phyloP scores from a whole-genome alignment of 2,329 filamentous ascomycete genomes.

The Xylaria hypoxylon region DNA sequence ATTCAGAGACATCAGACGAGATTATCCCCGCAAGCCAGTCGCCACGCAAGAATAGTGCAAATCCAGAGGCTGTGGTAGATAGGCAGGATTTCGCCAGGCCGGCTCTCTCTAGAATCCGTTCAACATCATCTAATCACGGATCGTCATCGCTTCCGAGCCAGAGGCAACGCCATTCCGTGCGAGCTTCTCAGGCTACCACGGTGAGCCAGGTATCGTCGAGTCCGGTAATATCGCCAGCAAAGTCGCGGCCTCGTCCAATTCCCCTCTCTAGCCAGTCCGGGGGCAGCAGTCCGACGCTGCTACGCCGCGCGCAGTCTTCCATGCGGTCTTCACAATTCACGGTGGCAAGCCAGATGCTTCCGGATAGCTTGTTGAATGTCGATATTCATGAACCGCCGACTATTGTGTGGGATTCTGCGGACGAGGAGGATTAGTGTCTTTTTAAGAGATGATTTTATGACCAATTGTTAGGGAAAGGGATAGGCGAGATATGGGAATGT shows the following conservation, averaged over 20 bases:
- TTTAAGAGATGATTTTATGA: neutral
- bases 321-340: constrained; percentile 61
- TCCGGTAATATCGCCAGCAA: constrained; percentile 49
- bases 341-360: constrained; percentile 65
- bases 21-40: constrained; percentile 52
- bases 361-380: constrained; percentile 59
- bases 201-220: constrained; percentile 54
- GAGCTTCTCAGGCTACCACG: constrained; percentile 59
- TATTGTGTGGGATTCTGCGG: constrained; percentile 59
- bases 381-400: constrained; percentile 54
- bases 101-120: constrained; percentile 35
- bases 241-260: constrained; percentile 43
- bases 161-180: constrained; percentile 42
- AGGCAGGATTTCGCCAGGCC: constrained; percentile 40
- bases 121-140: constrained; percentile 37
- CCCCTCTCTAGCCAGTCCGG: constrained; percentile 38
- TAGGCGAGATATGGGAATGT: neutral
- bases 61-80: constrained; percentile 15
- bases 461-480: neutral
- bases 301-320: constrained; percentile 41
- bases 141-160: constrained; percentile 37
- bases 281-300: constrained; percentile 40
- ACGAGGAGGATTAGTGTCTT: constrained; percentile 50
- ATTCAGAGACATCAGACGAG: constrained; percentile 43
- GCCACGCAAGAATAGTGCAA: constrained; percentile 35